phyloP scores from a whole-genome alignment of 495 filamentous ascomycete species.

The Trichoderma orchidacearum region DNA sequence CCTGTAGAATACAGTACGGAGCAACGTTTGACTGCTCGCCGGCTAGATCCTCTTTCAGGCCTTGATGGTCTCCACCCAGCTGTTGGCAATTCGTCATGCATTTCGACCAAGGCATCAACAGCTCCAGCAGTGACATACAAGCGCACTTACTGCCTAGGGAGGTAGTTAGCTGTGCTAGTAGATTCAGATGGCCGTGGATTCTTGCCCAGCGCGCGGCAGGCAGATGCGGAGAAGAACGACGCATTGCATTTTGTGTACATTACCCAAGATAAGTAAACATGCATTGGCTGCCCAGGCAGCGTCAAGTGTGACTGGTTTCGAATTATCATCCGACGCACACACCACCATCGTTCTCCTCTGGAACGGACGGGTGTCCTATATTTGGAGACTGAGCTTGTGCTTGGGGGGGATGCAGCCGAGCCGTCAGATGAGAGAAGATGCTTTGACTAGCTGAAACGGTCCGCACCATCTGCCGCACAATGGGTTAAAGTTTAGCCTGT shows the following conservation, averaged over 20 bases:
- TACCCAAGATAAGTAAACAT: too few relatives aligned
- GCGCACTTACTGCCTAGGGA: too few relatives aligned
- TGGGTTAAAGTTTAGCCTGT: background rate
- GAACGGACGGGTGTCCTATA: background rate
- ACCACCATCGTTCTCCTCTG: background rate
- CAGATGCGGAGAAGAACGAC: background rate
- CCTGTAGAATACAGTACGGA: too few relatives aligned
- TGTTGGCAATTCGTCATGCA: background rate
- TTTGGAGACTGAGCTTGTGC: background rate
- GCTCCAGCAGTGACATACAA: background rate
- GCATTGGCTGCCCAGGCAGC: background rate
- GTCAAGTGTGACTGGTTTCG: background rate
- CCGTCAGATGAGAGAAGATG: too few relatives aligned
- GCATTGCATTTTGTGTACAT: background rate
- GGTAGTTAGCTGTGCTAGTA: too few relatives aligned
- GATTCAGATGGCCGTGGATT: too few relatives aligned
- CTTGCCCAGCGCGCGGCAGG: background rate
- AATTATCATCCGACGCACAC: background rate
- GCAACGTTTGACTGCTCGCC: too few relatives aligned
- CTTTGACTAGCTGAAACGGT: background rate
- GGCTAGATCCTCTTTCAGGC: too few relatives aligned
- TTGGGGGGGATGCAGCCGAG: background rate
- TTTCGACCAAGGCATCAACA: background rate
- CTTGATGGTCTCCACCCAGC: background rate
- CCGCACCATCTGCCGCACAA: background rate